These are phyloP conservation scores for Mortierella sp. DNA, from an alignment of 371 early-diverging fungal genomes.

Conservation along the genomic window DNA sequence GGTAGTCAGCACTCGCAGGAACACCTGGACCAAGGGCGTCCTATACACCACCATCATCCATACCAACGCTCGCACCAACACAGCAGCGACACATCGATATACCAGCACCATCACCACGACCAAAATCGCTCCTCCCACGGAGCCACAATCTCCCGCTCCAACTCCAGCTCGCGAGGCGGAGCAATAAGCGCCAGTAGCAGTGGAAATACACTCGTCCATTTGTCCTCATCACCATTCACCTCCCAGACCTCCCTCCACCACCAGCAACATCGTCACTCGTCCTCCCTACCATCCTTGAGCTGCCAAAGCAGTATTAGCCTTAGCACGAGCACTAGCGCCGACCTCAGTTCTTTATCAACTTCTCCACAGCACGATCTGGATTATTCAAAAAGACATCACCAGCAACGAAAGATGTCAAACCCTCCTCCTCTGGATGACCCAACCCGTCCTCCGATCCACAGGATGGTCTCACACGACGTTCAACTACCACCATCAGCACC, in stretches of 20 bases:
- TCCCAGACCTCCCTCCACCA: constrained; percentile 15
- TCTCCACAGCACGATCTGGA: constrained; percentile 14
- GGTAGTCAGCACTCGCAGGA: background rate
- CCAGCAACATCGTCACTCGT: constrained; percentile 19
- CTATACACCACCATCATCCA: background rate
- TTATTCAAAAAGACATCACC: background rate
- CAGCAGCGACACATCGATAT: background rate
- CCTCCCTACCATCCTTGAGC: constrained; percentile 23
- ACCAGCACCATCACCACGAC: background rate
- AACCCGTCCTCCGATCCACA: constrained; percentile 1
- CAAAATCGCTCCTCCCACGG: background rate
- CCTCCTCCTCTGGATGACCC: background rate
- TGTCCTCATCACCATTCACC: background rate
- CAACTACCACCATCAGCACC: background rate
- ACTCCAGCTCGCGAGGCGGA: background rate
- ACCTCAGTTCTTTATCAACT: background rate
- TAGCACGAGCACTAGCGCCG: too few relatives aligned
- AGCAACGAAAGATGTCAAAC: background rate
- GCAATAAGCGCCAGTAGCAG: constrained; percentile 18
- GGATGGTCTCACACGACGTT: background rate
- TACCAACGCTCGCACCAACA: background rate
- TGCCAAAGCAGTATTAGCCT: background rate
- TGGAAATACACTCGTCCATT: constrained; percentile 1
- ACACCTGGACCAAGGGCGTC: background rate
- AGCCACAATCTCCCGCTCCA: constrained; percentile 4